Percentiles rank a stretch among this genome's conserved stretches.
phyloP scores from a whole-genome alignment of 495 filamentous ascomycete genomes.

The Trichoderma orchidacearum region DNA sequence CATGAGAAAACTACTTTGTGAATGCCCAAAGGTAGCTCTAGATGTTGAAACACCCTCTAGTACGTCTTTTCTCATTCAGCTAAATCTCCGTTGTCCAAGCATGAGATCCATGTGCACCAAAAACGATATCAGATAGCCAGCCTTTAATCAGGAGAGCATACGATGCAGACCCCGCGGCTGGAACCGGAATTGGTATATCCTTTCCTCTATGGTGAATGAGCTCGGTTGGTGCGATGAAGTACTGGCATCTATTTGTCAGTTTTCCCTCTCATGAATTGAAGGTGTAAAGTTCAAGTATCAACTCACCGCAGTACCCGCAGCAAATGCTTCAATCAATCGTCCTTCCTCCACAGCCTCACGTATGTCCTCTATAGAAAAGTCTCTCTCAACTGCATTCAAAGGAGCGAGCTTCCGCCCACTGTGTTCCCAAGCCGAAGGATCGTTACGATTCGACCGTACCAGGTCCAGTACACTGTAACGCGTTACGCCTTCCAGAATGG shows the following conservation, averaged over 20 bases:
- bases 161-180: not conserved
- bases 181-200: constrained; percentile 51
- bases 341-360: constrained; percentile 59
- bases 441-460: constrained; percentile 19
- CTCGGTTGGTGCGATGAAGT: constrained; percentile 64
- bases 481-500: constrained; percentile 80
- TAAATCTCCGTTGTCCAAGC: not conserved
- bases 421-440: not conserved
- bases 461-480: constrained; percentile 62
- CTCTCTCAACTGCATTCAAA: constrained; percentile 60
- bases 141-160: not conserved
- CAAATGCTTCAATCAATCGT: constrained; percentile 71
- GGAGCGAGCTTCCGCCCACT: constrained; percentile 41
- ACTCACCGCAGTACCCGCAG: constrained; percentile 73
- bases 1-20: too few species aligned
- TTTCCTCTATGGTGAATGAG: constrained; percentile 57
- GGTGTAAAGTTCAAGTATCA: constrained; percentile 2
- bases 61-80: too few species aligned
- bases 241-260: constrained; percentile 26
- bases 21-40: too few species aligned
- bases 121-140: not conserved
- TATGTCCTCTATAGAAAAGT: constrained; percentile 72
- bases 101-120: not conserved
- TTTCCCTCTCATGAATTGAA: too few species aligned
- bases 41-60: too few species aligned